Base-by-base conservation (phyloP, 495 filamentous ascomycete genomes). In the Geoglossum glabrum region DNA sequence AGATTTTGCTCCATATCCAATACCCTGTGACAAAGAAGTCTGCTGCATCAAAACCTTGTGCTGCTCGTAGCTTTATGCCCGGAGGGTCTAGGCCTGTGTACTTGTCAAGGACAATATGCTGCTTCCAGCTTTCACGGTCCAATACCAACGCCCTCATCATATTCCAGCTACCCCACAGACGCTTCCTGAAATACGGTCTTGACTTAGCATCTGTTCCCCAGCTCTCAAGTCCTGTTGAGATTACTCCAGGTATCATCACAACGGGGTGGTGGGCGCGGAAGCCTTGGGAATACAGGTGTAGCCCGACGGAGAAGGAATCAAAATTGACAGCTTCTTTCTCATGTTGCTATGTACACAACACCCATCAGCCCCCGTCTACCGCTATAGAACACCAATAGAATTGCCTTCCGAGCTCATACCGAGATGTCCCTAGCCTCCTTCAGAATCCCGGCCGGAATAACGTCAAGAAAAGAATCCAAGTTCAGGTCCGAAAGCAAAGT, bases 1-100 rank as follows among this genome's bases (percentile, higher is more conserved):
- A 70, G 56, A 98, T 95, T 71, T 98, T 98, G 64, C 84, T 94
- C 92, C 93, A 98, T 60, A 98, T 96, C 92, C 92, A 98, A 69
- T 98, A 98, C 9, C 83, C 83, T 30, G 78, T 86, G 63, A 86
- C 85, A 67, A 88, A 89, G 69, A 97, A 96, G 72, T 98, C 92
- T n/a, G 92, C 88, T 8, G 92, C 93, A 68, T 98, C 92, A 66
- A 98, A 98, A 3, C 92, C 92, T 68, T 97, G 93, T 0, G 93
- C 90, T 25, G 92, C 89, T 46, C 93, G 81, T 13, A 98, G 72
- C 70, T 97, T 97, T 64, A 97, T 84, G 1, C 84, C 85, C 0
- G 88, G 86, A 1, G 92, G 92, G 68, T 98, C 92, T 40, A 98
- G 71, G 3, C 92, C 92, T 1, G 90, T 95, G 36, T 79, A 66